Base-by-base conservation (phyloP, 768 basidiomycete genomes). In the Amanita phalloides region DNA sequence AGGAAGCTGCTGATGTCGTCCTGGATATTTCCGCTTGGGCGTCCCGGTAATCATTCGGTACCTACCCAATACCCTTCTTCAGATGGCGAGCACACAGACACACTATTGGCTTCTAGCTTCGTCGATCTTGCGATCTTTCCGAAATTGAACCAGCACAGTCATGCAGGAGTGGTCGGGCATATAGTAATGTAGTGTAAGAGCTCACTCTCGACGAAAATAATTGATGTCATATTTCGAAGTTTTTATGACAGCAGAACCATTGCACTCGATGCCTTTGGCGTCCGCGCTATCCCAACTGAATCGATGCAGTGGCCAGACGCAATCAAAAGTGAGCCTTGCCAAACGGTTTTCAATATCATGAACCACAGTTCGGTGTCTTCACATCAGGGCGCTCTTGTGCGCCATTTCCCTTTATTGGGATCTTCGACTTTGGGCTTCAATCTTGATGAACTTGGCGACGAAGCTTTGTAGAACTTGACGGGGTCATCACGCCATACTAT, bases 401-500 rank as follows among this genome's bases (percentile, higher is more conserved):
- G 44, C 44, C 44, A 32, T 28, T n/a, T 23, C 41, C 41, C 41
- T 28, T 45, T 45, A 26, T 13, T 3, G 44, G 44, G 3, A 30
- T 28, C 9, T n/a, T 45, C 28, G 21, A 26, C 26, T 13, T 32
- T 45, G 28, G 17, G 44, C 44, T 45, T 45, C 44, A 28, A 45
- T 23, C 17, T 45, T 45, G 44, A 45, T n/a, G 26, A 28, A 5
- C 30, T 45, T 45, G 44, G n/a, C 10, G 23, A 26, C 26, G 20
- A 45, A 30, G 23, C 26, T 32, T 20, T 8, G 44, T 23, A 45
- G 44, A n/a, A n/a, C 44, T 45, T 28, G 44, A 10, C 0, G 44
- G 44, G 26, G 32, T 45, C 44, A 45, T 45, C 44, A 45, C 44
- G 44, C 44, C 26, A 32, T 45, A 32, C 44, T 45, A 45, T 45